phyloP scores from a whole-genome alignment of 169 alveolate species.

The Eimeria maxima region DNA sequence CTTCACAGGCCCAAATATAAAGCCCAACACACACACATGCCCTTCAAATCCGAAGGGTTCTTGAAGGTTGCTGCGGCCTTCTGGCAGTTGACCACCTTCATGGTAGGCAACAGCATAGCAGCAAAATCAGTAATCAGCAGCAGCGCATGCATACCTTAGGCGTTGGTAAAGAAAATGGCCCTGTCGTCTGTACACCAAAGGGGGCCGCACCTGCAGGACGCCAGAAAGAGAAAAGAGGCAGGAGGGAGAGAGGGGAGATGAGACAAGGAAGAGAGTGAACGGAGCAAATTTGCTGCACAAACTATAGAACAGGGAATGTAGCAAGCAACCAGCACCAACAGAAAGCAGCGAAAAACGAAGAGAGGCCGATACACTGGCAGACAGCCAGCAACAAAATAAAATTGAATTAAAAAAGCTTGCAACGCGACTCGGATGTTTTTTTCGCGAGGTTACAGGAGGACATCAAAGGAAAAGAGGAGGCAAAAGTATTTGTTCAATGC shows the following conservation, averaged over 20 bases:
- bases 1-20: background rate
- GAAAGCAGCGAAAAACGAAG: background rate
- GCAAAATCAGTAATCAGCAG: background rate
- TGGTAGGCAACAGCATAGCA: background rate
- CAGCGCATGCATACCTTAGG: slow-evolving; percentile 20
- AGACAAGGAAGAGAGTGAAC: background rate
- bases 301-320: background rate
- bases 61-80: background rate
- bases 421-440: too few species aligned
- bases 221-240: background rate
- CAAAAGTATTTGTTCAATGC: too few species aligned
- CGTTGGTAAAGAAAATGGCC: slow-evolving; percentile 81
- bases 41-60: background rate
- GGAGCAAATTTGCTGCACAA: background rate
- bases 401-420: too few species aligned
- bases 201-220: slow-evolving; percentile 76
- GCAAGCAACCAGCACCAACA: background rate
- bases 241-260: background rate
- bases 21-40: background rate
- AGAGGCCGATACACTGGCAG: background rate
- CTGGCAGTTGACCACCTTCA: background rate
- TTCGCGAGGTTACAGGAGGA: too few species aligned
- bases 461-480: too few species aligned
- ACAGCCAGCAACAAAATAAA: too few species aligned
- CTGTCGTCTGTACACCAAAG: slow-evolving; percentile 64